phyloP scores from a whole-genome alignment of 768 basidiomycete genomes.

The Hirschioporus abietinus region DNA sequence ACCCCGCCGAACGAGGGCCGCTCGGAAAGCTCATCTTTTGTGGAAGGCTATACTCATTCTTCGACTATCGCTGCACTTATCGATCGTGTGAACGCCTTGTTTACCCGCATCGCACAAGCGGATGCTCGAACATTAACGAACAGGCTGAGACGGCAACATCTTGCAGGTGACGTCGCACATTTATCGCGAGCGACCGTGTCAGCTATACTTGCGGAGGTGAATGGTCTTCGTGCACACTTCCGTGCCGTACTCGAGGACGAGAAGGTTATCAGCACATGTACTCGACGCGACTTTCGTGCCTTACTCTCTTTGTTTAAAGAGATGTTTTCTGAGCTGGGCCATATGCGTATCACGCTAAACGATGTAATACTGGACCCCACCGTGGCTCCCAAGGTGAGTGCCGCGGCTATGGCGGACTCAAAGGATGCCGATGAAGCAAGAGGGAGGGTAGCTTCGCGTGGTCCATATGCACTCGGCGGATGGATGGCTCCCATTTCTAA shows the following conservation, averaged over 20 bases:
- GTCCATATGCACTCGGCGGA: conserved; percentile 30
- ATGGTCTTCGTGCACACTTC: conserved; percentile 67
- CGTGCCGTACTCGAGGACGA: conserved; percentile 72
- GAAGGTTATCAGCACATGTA: conserved; percentile 52
- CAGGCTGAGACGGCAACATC: conserved; percentile 85
- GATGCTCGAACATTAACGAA: conserved; percentile 86
- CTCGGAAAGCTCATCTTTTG: conserved; percentile 73
- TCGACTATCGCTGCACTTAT: conserved; percentile 48
- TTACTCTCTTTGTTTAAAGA: conserved; percentile 86
- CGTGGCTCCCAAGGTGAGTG: conserved; percentile 64
- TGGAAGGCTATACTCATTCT: conserved; percentile 38
- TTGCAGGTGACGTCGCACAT: conserved; percentile 74
- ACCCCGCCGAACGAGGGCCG: conserved; percentile 50
- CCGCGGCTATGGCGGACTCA: conserved; percentile 58
- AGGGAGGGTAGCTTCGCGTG: conserved; percentile 24
- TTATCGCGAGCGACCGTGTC: conserved; percentile 79
- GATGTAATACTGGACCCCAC: conserved; percentile 86
- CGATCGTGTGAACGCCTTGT: conserved; percentile 58
- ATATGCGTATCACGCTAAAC: conserved; percentile 78
- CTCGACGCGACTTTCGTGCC: conserved; percentile 74
- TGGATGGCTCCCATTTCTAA: conserved; percentile 91
- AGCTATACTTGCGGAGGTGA: conserved; percentile 65
- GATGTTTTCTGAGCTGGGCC: conserved; percentile 74
- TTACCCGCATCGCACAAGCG: conserved; percentile 61
- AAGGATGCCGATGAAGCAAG: conserved; percentile 40